phyloP scores from a whole-genome alignment of 139 green algal genomes.

The Desmodesmus armatus region DNA sequence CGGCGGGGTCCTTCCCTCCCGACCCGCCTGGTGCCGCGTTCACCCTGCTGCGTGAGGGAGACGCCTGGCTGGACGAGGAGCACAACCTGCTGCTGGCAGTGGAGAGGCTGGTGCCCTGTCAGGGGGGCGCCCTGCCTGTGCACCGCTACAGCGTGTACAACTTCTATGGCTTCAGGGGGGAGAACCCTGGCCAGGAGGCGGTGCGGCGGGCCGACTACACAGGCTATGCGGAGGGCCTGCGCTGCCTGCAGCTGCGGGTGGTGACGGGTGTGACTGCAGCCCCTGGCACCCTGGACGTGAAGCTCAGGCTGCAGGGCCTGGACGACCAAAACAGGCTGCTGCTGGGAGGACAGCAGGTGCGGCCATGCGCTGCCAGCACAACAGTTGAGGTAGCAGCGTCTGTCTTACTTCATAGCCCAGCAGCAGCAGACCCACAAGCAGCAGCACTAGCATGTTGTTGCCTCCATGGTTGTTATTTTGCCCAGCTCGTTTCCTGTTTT shows the following conservation, averaged over 20 bases:
- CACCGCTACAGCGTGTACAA: conserved; percentile 50
- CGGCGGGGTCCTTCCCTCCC: conserved; percentile 21
- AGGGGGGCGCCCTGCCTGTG: conserved; percentile 45
- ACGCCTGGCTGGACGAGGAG: conserved; percentile 52
- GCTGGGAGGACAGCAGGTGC: conserved; percentile 24
- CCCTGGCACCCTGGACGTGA: conserved; percentile 34
- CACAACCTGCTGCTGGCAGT: conserved; percentile 50
- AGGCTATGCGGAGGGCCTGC: conserved; percentile 48
- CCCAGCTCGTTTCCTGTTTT: background rate
- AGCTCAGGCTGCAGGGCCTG: conserved; percentile 25
- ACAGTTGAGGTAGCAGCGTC: too few relatives aligned
- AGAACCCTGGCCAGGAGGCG: conserved; percentile 53
- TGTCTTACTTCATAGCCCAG: too few relatives aligned
- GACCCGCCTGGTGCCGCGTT: conserved; percentile 45
- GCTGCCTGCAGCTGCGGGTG: conserved; percentile 58
- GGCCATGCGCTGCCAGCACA: background rate
- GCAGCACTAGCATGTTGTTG: background rate
- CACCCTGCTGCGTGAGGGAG: conserved; percentile 55
- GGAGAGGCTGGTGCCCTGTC: conserved; percentile 44
- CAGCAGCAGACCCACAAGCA: background rate
- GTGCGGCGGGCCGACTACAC: conserved; percentile 51
- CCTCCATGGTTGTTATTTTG: too few relatives aligned
- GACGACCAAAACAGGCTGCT: conserved; percentile 19
- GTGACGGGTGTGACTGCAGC: conserved; percentile 28
- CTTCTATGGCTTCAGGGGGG: conserved; percentile 61